These are phyloP conservation scores for Crotalaria pallida DNA, from an alignment of 306 rosid species.

Conservation along the genomic window DNA sequence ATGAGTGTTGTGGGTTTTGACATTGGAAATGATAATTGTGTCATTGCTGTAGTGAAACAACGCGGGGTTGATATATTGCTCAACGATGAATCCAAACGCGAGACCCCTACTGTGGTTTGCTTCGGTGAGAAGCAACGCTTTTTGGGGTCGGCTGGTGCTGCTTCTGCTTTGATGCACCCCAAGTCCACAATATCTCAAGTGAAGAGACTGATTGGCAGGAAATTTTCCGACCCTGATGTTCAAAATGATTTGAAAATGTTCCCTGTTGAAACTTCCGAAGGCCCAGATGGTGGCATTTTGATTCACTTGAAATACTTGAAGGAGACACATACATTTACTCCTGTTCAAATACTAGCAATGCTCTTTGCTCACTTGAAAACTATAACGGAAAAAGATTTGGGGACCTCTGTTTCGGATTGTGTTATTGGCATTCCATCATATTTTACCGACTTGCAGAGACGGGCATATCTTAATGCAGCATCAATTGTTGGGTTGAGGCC, in stretches of 20 bases:
- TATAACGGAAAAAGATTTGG: slow-evolving; percentile 55
- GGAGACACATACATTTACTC: slow-evolving; percentile 48
- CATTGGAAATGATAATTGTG: slow-evolving; percentile 95
- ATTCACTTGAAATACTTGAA: slow-evolving; percentile 62
- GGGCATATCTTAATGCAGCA: slow-evolving; percentile 69
- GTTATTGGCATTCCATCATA: slow-evolving; percentile 87
- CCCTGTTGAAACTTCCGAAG: slow-evolving; percentile 61
- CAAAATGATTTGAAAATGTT: slow-evolving; percentile 56
- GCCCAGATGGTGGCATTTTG: slow-evolving; percentile 63
- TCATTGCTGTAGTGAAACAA: slow-evolving; percentile 77
- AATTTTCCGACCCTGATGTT: slow-evolving; percentile 44
- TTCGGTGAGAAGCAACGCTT: slow-evolving; percentile 92
- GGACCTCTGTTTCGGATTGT: slow-evolving; percentile 60
- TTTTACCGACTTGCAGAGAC: slow-evolving; percentile 87
- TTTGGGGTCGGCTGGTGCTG: slow-evolving; percentile 90
- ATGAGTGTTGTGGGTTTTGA: slow-evolving; percentile 96
- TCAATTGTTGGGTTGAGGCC: slow-evolving; percentile 79
- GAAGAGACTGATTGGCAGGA: slow-evolving; percentile 75
- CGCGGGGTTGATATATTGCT: slow-evolving; percentile 87
- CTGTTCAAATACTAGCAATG: slow-evolving; percentile 80
- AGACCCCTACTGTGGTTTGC: slow-evolving; percentile 81
- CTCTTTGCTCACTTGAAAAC: slow-evolving; percentile 76
- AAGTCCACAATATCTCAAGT: slow-evolving; percentile 80
- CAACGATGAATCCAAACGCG: slow-evolving; percentile 88
- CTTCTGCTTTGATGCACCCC: slow-evolving; percentile 77